These are phyloP conservation scores for Eucalyptus pauciflora DNA, from an alignment of 345 rosid species.

Conservation along the genomic window DNA sequence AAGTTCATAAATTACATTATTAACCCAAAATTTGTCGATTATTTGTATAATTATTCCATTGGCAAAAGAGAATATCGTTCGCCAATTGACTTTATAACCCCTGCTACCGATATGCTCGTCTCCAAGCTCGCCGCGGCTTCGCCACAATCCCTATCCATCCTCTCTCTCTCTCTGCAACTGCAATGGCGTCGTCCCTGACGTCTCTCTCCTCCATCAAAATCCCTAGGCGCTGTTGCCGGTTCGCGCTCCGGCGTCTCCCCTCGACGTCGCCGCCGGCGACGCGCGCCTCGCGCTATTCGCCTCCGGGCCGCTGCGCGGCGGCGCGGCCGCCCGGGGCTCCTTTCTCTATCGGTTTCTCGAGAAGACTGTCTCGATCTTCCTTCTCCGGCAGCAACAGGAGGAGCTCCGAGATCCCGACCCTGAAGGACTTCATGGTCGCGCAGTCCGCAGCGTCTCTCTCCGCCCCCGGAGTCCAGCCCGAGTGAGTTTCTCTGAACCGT, in stretches of 20 bases:
- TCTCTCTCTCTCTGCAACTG: neutral
- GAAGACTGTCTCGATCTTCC: slow-evolving; percentile 31
- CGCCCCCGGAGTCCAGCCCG: slow-evolving; percentile 24
- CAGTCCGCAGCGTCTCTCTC: slow-evolving; percentile 35
- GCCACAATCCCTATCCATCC: neutral
- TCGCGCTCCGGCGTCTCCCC: slow-evolving; percentile 24
- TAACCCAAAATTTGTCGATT: no score
- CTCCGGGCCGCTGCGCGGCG: slow-evolving; percentile 3
- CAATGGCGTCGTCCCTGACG: slow-evolving; percentile 67
- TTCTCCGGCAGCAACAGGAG: neutral
- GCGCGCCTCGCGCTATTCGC: neutral
- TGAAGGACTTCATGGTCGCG: slow-evolving; percentile 49
- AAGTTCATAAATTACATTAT: no score
- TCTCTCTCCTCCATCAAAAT: slow-evolving; percentile 42
- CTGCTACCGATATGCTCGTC: neutral
- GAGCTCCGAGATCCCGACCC: slow-evolving; percentile 26
- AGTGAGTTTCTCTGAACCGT: slow-evolving; percentile 7
- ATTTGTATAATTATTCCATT: no score
- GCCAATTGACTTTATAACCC: neutral
- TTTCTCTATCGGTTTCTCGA: slow-evolving; percentile 20
- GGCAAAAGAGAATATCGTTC: neutral
- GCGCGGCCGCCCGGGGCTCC: slow-evolving; percentile 3
- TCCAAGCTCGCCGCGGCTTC: neutral
- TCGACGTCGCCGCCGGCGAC: neutral
- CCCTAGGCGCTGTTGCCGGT: slow-evolving; percentile 19